phyloP scores from a whole-genome alignment of 495 filamentous ascomycete genomes.

The Trichocladium uniseriatum region DNA sequence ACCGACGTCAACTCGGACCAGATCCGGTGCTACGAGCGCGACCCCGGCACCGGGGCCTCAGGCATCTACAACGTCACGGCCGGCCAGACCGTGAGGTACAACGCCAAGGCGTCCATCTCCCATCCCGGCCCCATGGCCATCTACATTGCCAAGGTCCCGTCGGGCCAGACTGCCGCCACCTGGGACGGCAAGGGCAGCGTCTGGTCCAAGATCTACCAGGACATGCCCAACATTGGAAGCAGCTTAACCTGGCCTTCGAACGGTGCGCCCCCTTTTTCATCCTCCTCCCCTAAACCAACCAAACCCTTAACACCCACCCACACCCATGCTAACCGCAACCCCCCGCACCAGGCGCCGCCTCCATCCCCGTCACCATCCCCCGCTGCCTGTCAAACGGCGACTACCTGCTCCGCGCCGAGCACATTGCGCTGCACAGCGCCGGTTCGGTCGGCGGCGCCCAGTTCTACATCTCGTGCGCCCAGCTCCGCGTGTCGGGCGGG shows the following conservation, averaged over 20 bases:
- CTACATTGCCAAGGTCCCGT: constrained; percentile 47
- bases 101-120: constrained; percentile 36
- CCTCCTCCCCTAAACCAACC: background rate
- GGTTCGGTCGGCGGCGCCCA: constrained; percentile 38
- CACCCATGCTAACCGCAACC: background rate
- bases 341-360: constrained; percentile 17
- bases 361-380: constrained; percentile 40
- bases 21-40: constrained; percentile 44
- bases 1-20: constrained; percentile 39
- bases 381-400: constrained; percentile 42
- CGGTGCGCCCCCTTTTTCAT: constrained; percentile 19
- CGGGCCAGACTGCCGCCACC: constrained; percentile 33
- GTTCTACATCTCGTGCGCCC: constrained; percentile 46
- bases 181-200: constrained; percentile 43
- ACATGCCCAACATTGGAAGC: constrained; percentile 29
- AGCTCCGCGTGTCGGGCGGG: constrained; percentile 35
- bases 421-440: constrained; percentile 46
- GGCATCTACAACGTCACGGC: constrained; percentile 37
- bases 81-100: constrained; percentile 37
- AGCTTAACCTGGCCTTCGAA: constrained; percentile 38
- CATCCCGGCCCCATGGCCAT: constrained; percentile 44
- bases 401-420: constrained; percentile 52
- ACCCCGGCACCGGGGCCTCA: constrained; percentile 28
- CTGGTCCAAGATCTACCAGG: constrained; percentile 47
- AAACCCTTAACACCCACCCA: background rate